phyloP scores from a whole-genome alignment of 805 yeast species.

The Isabelozyma gotoi region DNA sequence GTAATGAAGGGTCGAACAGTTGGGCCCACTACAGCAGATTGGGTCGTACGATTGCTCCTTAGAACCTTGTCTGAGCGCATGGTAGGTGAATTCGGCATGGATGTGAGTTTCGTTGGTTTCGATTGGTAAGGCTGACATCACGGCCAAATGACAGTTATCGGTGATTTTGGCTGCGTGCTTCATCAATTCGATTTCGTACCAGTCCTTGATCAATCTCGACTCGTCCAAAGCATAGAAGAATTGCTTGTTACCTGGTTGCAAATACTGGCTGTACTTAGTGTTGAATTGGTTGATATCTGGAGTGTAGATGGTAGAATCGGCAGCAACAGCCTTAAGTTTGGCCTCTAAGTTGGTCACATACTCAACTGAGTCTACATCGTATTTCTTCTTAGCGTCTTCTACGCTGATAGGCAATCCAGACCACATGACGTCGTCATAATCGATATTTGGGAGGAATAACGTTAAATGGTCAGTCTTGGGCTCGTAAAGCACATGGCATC shows the following conservation, averaged over 20 bases:
- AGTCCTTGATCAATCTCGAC: slow-evolving; percentile 81
- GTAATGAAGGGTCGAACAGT: slow-evolving; percentile 89
- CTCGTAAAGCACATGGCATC: slow-evolving; percentile 65
- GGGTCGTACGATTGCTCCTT: slow-evolving; percentile 90
- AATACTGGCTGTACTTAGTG: slow-evolving; percentile 27
- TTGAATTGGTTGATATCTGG: slow-evolving; percentile 55
- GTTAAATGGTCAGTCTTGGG: slow-evolving; percentile 54
- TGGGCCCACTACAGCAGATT: slow-evolving; percentile 91
- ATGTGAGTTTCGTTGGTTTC: slow-evolving; percentile 87
- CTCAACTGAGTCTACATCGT: slow-evolving; percentile 80
- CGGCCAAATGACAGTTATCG: slow-evolving; percentile 86
- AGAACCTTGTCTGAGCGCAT: slow-evolving; percentile 91
- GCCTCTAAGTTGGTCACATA: slow-evolving; percentile 53
- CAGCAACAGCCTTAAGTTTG: slow-evolving; percentile 26
- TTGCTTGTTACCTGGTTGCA: slow-evolving; percentile 45
- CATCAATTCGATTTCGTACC: slow-evolving; percentile 73
- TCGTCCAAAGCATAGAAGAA: slow-evolving; percentile 80
- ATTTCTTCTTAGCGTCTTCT: slow-evolving; percentile 63
- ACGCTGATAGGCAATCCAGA: slow-evolving; percentile 78
- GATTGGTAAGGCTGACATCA: slow-evolving; percentile 88
- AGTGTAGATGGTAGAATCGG: slow-evolving; percentile 40
- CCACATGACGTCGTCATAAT: slow-evolving; percentile 93
- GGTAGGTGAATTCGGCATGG: slow-evolving; percentile 94
- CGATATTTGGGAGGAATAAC: slow-evolving; percentile 79
- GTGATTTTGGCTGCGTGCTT: slow-evolving; percentile 80